Evolutionary conservation across 2,329 filamentous ascomycete species (phyloP).

Genomic region (Stachybotrys chlorohalonatus): DNA sequence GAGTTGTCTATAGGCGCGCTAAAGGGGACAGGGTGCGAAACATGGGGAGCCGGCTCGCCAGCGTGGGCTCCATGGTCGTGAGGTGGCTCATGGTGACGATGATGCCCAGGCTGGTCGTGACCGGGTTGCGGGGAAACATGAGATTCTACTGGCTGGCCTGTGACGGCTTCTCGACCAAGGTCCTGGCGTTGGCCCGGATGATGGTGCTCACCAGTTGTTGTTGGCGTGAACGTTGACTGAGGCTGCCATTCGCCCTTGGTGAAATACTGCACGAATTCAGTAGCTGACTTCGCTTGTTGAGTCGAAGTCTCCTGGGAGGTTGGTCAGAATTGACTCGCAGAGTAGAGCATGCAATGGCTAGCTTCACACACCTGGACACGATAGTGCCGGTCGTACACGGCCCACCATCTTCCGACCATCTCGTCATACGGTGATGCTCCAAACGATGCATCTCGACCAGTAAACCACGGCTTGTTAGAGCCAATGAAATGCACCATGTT

Average conservation of each 20-base stretch:
- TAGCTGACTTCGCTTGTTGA: conserved; percentile 5
- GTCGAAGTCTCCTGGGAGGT: conserved; percentile 9
- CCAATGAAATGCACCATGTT: conserved; percentile 94
- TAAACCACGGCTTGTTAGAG: conserved; percentile 77
- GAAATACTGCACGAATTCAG: conserved; percentile 40
- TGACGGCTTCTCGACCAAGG: background rate
- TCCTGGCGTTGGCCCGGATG: conserved; percentile 10
- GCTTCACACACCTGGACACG: conserved; percentile 36
- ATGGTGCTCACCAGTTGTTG: conserved; percentile 12
- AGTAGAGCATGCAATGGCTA: background rate
- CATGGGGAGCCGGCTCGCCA: conserved; percentile 10
- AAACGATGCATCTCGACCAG: conserved; percentile 45
- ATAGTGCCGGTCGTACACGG: conserved; percentile 85
- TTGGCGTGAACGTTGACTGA: conserved; percentile 9
- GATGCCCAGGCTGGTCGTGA: conserved; percentile 8
- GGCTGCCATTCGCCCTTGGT: conserved; percentile 43
- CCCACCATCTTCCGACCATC: conserved; percentile 85
- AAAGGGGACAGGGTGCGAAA: conserved; percentile 13
- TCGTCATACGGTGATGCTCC: conserved; percentile 65
- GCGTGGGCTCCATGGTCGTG: conserved; percentile 7
- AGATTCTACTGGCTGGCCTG: background rate
- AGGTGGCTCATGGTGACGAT: conserved; percentile 9
- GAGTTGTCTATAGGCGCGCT: conserved; percentile 22
- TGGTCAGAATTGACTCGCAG: background rate
- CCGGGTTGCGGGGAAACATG: conserved; percentile 4